Evolutionary conservation across 2,329 filamentous ascomycete species (phyloP), one percentile per base, ranked within the genome.

Genomic region (Dothidotthia symphoricarpi): DNA sequence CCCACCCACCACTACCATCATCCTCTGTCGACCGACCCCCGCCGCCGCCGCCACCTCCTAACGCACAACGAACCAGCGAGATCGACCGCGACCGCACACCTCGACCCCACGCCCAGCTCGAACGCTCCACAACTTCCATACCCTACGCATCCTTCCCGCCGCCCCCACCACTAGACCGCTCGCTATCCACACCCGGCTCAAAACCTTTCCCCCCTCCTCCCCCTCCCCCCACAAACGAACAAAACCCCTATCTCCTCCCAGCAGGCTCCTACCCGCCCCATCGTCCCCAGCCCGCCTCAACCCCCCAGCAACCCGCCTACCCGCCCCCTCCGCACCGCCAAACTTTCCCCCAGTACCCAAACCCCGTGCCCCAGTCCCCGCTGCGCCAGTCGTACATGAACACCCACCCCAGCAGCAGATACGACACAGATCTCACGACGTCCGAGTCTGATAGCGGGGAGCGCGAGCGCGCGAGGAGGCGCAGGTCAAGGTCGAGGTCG

Each of bases 71-170:
- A 27, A 28, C 41, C 16, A 34, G 36, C 17, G 26, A 31, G 2
- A 31, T 41, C 14, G 57, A 64, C 32, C 53, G 55, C 17, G 51
- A 61, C 15, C 43, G 58, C 8, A 63, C 57, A 17, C 59, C 59
- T 5, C 47, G 40, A 22, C 49, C 43, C 12, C 53, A 53, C 11
- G 42, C 48, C 3, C 45, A 52, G 1, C 41, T 59, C 11, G 54
- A 57, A 11, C 42, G 53, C n/a, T 44, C 56, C 5, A 45, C 47
- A 6, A 60, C 47, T 25, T 39, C 57, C 2, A 41, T 50, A 31
- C 37, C 45, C 6, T 44, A 46, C 10, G 43, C 49, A 7, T 43
- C 40, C 6, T 41, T 43, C 22, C 49, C 44, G 13, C 57, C 53
- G 14, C 46, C 48, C 15, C 52, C 56, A 15, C 51, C 52, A 16